Conservation (phyloP, 2,329 filamentous ascomycete species). For the Aspergillus ibericus region DNA sequence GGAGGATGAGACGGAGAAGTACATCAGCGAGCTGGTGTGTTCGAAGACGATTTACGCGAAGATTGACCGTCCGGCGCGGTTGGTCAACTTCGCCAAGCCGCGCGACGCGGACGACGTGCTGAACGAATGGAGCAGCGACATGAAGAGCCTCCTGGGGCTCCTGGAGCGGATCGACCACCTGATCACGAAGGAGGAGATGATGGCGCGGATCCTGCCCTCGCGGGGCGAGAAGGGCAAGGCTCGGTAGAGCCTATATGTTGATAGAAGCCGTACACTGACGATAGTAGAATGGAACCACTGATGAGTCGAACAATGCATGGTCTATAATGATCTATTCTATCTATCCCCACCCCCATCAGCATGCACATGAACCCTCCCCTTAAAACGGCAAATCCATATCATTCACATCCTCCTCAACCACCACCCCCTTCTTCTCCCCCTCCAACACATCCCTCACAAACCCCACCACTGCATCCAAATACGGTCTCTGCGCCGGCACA, state of each 20-base stretch:
- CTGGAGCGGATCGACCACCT: constrained; percentile 93
- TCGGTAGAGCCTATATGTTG: constrained; percentile 21
- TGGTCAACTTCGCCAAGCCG: constrained; percentile 93
- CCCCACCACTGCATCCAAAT: constrained; percentile 70
- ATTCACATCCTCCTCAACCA: constrained; percentile 58
- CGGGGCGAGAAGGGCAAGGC: constrained; percentile 41
- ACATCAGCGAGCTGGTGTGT: constrained; percentile 94
- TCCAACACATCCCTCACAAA: constrained; percentile 64
- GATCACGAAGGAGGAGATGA: constrained; percentile 99
- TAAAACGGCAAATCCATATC: constrained; percentile 69
- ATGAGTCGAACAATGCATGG: background rate
- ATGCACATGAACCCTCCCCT: background rate
- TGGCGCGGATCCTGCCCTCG: constrained; percentile 85
- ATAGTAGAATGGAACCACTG: constrained; percentile 32
- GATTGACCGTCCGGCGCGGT: constrained; percentile 87
- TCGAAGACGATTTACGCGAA: constrained; percentile 98
- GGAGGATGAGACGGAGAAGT: constrained; percentile 97
- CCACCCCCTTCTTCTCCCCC: constrained; percentile 37
- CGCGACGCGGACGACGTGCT: constrained; percentile 92
- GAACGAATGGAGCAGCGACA: constrained; percentile 98
- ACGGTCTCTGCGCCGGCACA: constrained; percentile 79
- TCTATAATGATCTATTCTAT: constrained; percentile 10
- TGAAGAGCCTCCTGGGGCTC: constrained; percentile 85
- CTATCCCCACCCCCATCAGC: background rate
- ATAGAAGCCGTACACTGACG: constrained; percentile 16